Evolutionary conservation across 805 yeast genomes (phyloP), one percentile per base, ranked within the genome.

Genomic region (Wickerhamiella sergipiensis): DNA sequence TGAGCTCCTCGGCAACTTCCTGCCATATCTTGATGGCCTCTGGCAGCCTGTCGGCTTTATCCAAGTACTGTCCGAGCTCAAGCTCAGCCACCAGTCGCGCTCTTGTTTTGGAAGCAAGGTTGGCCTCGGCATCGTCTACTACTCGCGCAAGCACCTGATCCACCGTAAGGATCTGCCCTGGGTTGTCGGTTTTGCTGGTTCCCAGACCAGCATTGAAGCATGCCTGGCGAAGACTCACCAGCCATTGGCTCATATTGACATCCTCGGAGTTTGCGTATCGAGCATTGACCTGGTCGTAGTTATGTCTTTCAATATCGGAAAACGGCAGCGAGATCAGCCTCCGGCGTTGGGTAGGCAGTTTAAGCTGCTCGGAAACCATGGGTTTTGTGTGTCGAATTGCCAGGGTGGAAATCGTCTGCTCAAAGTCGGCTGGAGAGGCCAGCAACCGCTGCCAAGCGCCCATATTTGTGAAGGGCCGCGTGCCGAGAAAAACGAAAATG

Each of bases 331-430:
- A 73, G 47, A 92, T 65, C 45, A 88, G 68, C 9, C 80, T 71
- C 48, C 95, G 72, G 3, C 73, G 72, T 62, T 92, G 98, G 0
- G 79, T 78, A 0, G 98, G 98, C 9, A 92, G 70, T 42, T 71
- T 62, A 15, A 92, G 79, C 59, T 90, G 94, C 45, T 77, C 73
- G 36, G 78, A 76, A 0, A 92, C 95, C 81, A 83, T 80, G 13
- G 79, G 75, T 59, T 87, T 88, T 0, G 95, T 83, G 62, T 92
- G 97, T 36, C 98, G 69, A 9, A 89, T 63, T 17, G 86, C 76
- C 6, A 83, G 60, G 0, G 61, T 48, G 7, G 69, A 66, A 70
- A 89, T 82, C 6, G 87, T 59, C 47, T 72, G 57, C 29, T 68
- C 63, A 53, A 83, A 74, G 48, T 77, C 78, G 19, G 62, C 60